Evolutionary conservation across 2,329 filamentous ascomycete genomes (phyloP).

Genomic region (Aspergillus sp.): DNA sequence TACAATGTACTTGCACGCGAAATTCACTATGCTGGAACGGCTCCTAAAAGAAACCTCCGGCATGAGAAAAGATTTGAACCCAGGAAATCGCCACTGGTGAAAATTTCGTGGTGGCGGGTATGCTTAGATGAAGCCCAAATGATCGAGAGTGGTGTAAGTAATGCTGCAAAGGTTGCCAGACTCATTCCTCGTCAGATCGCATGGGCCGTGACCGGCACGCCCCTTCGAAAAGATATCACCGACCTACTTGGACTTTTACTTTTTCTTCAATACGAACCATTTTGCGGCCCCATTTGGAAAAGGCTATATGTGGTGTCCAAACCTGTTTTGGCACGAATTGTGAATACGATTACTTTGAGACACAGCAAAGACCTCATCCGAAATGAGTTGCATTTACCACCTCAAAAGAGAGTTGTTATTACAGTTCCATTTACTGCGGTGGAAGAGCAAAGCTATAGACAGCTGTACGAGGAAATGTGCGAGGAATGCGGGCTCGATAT

Average conservation of each 20-base stretch:
- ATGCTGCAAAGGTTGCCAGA: conserved; percentile 76
- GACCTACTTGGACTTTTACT: conserved; percentile 79
- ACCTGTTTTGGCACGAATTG: conserved; percentile 65
- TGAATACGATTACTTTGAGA: conserved; percentile 71
- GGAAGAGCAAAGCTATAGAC: conserved; percentile 84
- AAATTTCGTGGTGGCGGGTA: conserved; percentile 85
- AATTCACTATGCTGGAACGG: conserved; percentile 70
- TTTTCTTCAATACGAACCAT: conserved; percentile 79
- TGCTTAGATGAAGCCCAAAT: conserved; percentile 74
- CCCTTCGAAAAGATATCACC: conserved; percentile 73
- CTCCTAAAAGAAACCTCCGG: conserved; percentile 70
- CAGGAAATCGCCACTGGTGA: conserved; percentile 71
- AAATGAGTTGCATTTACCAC: conserved; percentile 74
- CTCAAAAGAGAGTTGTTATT: conserved; percentile 82
- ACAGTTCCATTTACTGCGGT: conserved; percentile 86
- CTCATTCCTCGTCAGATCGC: conserved; percentile 80
- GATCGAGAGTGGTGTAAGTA: conserved; percentile 84
- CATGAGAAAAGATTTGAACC: conserved; percentile 64
- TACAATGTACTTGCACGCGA: conserved; percentile 74
- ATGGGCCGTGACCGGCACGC: conserved; percentile 92
- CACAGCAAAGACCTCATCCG: conserved; percentile 83
- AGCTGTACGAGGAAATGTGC: conserved; percentile 73
- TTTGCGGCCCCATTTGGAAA: conserved; percentile 68
- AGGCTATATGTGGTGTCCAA: conserved; percentile 63
- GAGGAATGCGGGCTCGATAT: conserved; percentile 65